Base-by-base conservation (phyloP, 805 yeast species). In the Candida oleophila region DNA sequence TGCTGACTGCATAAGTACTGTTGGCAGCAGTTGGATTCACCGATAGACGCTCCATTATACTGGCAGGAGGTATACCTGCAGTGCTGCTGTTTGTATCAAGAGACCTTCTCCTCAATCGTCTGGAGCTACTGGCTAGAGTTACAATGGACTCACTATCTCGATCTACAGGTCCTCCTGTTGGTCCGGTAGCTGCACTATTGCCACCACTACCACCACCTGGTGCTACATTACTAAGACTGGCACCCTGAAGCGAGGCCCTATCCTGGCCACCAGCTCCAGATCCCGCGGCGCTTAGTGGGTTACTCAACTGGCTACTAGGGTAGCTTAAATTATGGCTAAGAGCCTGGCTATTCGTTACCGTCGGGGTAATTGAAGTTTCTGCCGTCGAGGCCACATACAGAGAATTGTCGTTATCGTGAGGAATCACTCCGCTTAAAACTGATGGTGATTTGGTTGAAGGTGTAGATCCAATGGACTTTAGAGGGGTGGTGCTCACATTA, bases 31-130 rank as follows among this genome's bases (percentile, higher is more conserved):
- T 61, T 1, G 71, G 68, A 22, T 64, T 63, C 30, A 62, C 65
- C 22, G 62, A 49, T 25, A 78, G 64, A 44, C 85, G 66, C 52
- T 82, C 89, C 66, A 82, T 66, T 8, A 84, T 81, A 52, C 86
- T 80, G n/a, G 87, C 85, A 0, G 90, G 89, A 1, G 89, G 81
- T 15, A 85, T 83, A 0, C 89, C 89, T 22, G 81, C 71, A 0
- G 86, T 80, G 43, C 86, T 80, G 18, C 87, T 80, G 52, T 81
- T 83, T 2, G 85, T 77, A 22, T 79, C 77, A 28, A 70, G 60
- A 49, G 75, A 69, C 45, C 76, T 58, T 49, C 77, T 59, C 43
- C 76, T 57, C 11, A 59, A 49, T 42, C 75, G 54, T 44, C 77
- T 54, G 21, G 74, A 61, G 3, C 71, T 64, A 44, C 71, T 64